A percentile compares a stretch with the other conserved stretches of the same genome.
Evolutionary conservation across 352 stramenopile genomes (phyloP).

Genomic region (Phytopythium helicoides): DNA sequence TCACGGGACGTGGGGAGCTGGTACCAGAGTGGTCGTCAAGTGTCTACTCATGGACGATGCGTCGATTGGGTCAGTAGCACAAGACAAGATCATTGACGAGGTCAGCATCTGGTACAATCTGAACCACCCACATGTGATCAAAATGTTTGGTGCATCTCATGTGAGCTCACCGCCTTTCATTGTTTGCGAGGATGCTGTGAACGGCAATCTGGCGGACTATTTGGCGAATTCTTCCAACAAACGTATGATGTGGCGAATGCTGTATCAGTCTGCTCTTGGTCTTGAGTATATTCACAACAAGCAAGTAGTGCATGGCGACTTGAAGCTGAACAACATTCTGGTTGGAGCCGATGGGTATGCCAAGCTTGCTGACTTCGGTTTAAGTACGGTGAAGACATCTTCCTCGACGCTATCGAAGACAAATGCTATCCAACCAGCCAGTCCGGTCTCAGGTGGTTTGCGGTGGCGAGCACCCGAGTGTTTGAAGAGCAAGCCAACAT

Average conservation of each 20-base stretch:
- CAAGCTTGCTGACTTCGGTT: too few relatives aligned
- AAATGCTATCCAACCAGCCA: background rate
- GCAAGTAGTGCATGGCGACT: too few relatives aligned
- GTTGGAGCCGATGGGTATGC: too few relatives aligned
- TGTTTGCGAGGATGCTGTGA: constrained; percentile 19
- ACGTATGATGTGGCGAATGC: constrained; percentile 9
- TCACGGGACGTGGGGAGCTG: constrained; percentile 7
- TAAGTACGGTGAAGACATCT: constrained; percentile 2
- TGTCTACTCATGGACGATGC: constrained; percentile 8
- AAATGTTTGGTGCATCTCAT: constrained; percentile 21
- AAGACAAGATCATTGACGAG: constrained; percentile 12
- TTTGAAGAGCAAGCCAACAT: constrained; percentile 12
- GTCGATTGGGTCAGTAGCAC: background rate
- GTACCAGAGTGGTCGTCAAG: constrained; percentile 25
- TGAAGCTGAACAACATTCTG: too few relatives aligned
- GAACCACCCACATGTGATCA: constrained; percentile 20
- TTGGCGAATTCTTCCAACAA: constrained; percentile 7
- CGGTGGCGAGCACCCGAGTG: constrained; percentile 33
- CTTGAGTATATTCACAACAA: too few relatives aligned
- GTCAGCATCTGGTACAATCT: constrained; percentile 15
- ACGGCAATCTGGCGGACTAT: constrained; percentile 15
- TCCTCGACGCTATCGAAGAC: constrained; percentile 4
- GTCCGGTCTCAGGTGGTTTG: constrained; percentile 1
- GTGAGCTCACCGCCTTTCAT: constrained; percentile 18
- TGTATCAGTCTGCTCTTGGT: constrained; percentile 31